Evolutionary conservation across 2,329 filamentous ascomycete species (phyloP).

Genomic region (Fusarium sp.): DNA sequence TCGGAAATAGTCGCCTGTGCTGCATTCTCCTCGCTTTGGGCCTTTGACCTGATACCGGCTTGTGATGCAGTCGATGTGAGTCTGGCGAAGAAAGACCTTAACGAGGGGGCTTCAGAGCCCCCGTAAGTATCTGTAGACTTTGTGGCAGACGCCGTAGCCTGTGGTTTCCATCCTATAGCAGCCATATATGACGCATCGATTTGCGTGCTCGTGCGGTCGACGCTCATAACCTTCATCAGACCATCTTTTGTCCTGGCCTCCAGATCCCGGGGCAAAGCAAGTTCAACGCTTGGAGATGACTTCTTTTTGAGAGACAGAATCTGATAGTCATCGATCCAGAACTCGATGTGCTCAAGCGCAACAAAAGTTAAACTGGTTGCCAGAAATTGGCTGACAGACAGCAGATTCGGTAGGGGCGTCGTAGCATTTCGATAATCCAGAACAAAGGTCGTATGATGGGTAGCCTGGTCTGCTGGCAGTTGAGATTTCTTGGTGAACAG

Average conservation of each 20-base stretch:
- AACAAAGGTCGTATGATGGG: conserved; percentile 86
- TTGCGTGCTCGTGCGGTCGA: conserved; percentile 87
- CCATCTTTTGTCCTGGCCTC: conserved; percentile 86
- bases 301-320: conserved; percentile 85
- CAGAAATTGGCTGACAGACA: conserved; percentile 90
- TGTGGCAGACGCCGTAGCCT: conserved; percentile 52
- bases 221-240: conserved; percentile 84
- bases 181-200: conserved; percentile 93
- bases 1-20: conserved; percentile 72
- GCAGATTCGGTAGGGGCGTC: conserved; percentile 84
- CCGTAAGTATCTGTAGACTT: conserved; percentile 63
- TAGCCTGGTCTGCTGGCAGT: conserved; percentile 73
- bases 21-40: conserved; percentile 70
- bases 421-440: conserved; percentile 92
- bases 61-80: conserved; percentile 71
- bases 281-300: conserved; percentile 77
- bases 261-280: conserved; percentile 81
- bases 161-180: conserved; percentile 83
- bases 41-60: conserved; percentile 62
- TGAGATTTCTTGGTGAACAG: conserved; percentile 90
- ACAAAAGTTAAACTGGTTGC: conserved; percentile 97
- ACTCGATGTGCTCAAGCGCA: conserved; percentile 84
- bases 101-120: conserved; percentile 64
- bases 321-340: conserved; percentile 89
- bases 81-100: conserved; percentile 83